A percentile compares a stretch with the other conserved stretches of the same genome.
phyloP scores from a whole-genome alignment of 148 eudicot species.

The Polygonum maritimum region DNA sequence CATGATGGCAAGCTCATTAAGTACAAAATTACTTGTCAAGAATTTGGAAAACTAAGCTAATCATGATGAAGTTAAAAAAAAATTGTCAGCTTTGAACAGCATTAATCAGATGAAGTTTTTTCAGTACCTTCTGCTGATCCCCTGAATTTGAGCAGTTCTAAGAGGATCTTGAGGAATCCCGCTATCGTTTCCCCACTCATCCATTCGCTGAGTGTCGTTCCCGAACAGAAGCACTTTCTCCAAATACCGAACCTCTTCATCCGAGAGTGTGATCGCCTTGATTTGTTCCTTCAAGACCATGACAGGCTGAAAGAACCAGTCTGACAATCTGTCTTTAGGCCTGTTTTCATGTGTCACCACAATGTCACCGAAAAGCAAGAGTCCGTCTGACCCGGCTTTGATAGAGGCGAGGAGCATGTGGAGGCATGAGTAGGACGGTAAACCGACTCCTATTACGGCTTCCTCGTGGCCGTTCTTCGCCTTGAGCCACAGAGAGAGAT shows the following conservation, averaged over 20 bases:
- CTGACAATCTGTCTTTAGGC: conserved; percentile 68
- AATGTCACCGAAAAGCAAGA: conserved; percentile 46
- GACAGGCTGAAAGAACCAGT: conserved; percentile 88
- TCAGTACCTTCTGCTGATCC: conserved; percentile 80
- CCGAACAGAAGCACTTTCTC: conserved; percentile 66
- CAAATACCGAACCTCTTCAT: conserved; percentile 51
- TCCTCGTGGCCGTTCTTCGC: conserved; percentile 49
- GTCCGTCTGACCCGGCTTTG: conserved; percentile 51
- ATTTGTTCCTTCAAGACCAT: conserved; percentile 86
- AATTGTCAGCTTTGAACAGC: not conserved
- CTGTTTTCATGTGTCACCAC: conserved; percentile 57
- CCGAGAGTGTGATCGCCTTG: conserved; percentile 41
- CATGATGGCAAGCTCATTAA: not conserved
- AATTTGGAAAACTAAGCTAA: not conserved
- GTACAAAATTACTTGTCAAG: not conserved
- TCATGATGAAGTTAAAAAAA: not conserved
- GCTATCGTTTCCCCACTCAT: conserved; percentile 66
- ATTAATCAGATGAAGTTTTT: not conserved
- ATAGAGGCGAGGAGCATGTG: conserved; percentile 46
- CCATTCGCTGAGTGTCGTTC: conserved; percentile 34
- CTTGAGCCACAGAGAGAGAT: conserved; percentile 73
- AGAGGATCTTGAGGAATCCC: conserved; percentile 52
- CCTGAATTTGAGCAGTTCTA: conserved; percentile 80
- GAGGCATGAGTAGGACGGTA: conserved; percentile 62
- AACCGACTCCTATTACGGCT: conserved; percentile 52